Evolutionary conservation across 1,284 basidiomycete species (phyloP).

Genomic region (Cutaneotrichosporon spelunceum): DNA sequence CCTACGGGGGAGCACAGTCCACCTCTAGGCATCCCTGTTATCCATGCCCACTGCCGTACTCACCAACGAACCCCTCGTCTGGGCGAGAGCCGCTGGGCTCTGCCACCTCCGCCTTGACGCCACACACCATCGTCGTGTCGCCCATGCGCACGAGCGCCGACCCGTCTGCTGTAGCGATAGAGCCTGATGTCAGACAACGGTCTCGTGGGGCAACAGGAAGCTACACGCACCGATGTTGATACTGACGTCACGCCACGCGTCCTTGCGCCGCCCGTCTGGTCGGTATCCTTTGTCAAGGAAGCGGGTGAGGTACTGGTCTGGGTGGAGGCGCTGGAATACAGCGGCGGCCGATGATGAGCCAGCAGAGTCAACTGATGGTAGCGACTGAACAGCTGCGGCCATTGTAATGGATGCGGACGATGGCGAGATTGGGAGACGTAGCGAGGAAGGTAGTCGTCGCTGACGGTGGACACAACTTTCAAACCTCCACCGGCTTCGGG

Average conservation of each 20-base stretch:
- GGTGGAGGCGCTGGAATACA: conserved; percentile 77
- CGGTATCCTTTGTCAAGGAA: conserved; percentile 69
- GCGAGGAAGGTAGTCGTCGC: neutral
- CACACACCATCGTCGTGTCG: conserved; percentile 85
- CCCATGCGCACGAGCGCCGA: conserved; percentile 86
- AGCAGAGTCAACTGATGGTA: conserved; percentile 12
- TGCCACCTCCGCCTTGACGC: conserved; percentile 89
- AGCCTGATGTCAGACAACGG: conserved; percentile 60
- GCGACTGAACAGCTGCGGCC: conserved; percentile 11
- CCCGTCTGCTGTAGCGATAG: conserved; percentile 84
- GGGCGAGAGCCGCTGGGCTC: conserved; percentile 76
- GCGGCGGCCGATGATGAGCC: conserved; percentile 56
- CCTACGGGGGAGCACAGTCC: neutral
- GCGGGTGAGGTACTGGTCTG: conserved; percentile 71
- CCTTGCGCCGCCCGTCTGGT: conserved; percentile 68
- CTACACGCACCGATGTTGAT: conserved; percentile 65
- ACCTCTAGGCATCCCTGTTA: neutral
- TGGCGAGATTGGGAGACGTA: neutral
- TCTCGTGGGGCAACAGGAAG: neutral
- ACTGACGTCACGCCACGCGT: conserved; percentile 65
- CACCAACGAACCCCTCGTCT: conserved; percentile 76
- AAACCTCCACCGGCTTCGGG: neutral
- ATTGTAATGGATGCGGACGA: conserved; percentile 1
- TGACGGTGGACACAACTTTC: neutral
- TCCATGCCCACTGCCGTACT: conserved; percentile 27